Evolutionary conservation across 352 stramenopile genomes (phyloP).

Genomic region (Phytophthora capsici): DNA sequence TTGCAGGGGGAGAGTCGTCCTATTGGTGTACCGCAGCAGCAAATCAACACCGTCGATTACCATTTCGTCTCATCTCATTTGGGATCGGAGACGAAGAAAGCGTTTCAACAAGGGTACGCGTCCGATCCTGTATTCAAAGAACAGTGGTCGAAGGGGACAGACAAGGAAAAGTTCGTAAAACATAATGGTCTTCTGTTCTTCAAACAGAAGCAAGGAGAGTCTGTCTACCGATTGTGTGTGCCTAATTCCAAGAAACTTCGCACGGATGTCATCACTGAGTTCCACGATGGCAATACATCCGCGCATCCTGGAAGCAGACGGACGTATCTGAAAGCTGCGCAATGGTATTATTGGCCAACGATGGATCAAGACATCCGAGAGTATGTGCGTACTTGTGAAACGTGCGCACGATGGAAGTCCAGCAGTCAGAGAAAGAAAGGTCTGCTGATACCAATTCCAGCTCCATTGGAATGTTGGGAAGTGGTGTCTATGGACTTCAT

Average conservation of each 20-base stretch:
- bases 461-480: constrained; percentile 26
- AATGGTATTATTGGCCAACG: constrained; percentile 16
- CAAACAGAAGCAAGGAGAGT: too few species aligned
- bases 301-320: constrained; percentile 9
- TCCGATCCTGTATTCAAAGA: constrained; percentile 4
- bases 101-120: constrained; percentile 3
- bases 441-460: constrained; percentile 13
- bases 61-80: constrained; percentile 3
- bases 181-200: too few species aligned
- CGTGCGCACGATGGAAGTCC: constrained; percentile 9
- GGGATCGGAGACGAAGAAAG: neutral
- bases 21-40: too few species aligned
- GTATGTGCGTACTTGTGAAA: constrained; percentile 24
- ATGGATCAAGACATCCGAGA: constrained; percentile 11
- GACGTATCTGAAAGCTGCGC: constrained; percentile 2
- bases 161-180: too few species aligned
- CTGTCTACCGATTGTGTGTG: too few species aligned
- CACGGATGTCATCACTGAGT: too few species aligned
- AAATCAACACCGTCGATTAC: too few species aligned
- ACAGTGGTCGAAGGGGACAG: too few species aligned
- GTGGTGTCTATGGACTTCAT: constrained; percentile 40
- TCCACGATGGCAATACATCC: too few species aligned
- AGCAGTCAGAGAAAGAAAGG: constrained; percentile 7
- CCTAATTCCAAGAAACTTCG: too few species aligned
- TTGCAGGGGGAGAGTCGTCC: constrained; percentile 5